Conservation (phyloP, 805 yeast species). For the Pichia pseudocactophila region DNA sequence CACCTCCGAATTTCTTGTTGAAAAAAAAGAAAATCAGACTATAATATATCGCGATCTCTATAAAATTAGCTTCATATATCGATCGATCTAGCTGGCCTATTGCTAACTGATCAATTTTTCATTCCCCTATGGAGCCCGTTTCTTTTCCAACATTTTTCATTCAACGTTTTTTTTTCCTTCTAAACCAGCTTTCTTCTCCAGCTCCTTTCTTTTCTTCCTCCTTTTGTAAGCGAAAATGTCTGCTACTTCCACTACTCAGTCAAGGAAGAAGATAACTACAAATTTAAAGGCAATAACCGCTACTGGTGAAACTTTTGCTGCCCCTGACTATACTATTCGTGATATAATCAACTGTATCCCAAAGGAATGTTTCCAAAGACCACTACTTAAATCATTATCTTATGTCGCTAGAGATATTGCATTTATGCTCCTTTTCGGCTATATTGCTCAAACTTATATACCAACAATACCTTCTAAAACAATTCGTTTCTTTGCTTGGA, state of each 20-base stretch:
- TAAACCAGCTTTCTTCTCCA: not conserved
- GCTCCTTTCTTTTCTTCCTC: not conserved
- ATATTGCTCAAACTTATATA: constrained; percentile 34
- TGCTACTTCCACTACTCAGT: not conserved
- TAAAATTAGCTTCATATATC: too few relatives aligned
- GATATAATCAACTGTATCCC: constrained; percentile 52
- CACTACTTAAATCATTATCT: constrained; percentile 37
- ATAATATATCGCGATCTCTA: too few relatives aligned
- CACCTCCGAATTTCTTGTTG: too few relatives aligned
- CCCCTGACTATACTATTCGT: constrained; percentile 54
- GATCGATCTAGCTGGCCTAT: too few relatives aligned
- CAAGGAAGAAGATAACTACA: constrained; percentile 7
- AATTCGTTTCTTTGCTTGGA: constrained; percentile 34
- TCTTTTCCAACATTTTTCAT: too few relatives aligned
- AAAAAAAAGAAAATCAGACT: too few relatives aligned
- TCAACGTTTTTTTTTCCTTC: too few relatives aligned
- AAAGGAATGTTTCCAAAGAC: constrained; percentile 50
- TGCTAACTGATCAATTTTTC: too few relatives aligned
- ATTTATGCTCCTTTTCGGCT: constrained; percentile 35
- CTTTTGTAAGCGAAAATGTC: not conserved
- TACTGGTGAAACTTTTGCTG: constrained; percentile 45
- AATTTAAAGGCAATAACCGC: constrained; percentile 37
- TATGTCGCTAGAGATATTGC: constrained; percentile 47
- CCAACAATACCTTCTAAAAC: constrained; percentile 30
- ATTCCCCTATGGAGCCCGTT: too few relatives aligned